Base-by-base conservation (phyloP, 352 stramenopile species). In the Globisporangium ultimum region DNA sequence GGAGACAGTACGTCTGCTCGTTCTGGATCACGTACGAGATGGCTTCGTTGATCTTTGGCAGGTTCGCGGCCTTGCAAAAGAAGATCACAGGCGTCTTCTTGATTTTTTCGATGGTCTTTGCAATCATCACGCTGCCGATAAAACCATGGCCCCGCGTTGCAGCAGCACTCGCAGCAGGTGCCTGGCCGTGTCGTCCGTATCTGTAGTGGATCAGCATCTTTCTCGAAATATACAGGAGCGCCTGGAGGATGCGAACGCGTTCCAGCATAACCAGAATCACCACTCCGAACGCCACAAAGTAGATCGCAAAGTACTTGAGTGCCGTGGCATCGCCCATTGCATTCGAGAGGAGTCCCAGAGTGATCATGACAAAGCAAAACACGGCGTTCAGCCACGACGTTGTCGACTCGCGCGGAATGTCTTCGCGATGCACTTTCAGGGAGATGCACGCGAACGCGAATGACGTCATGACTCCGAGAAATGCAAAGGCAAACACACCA, bases 401-500 rank as follows among this genome's bases (percentile, higher is more conserved):
- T n/a, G 75, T 66, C 15, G 87, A 73, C 20, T 89, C 78, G 12
- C 87, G 70, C 0, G 84, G 86, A 40, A 95, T 81, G 24, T 43
- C 38, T 4, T 56, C 38, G 9, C 88, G 71, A 48, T 88, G 81
- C 18, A 94, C 48, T 66, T 97, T 97, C 24, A 97, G 76, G n/a
- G 96, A 43, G 15, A 97, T 66, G 58, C 86, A 95, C 34, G 84
- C 89, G 11, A 83, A 65, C 9, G 69, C 77, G 61, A 97, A 97
- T 21, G 93, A 89, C 12, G 70, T 62, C 67, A 97, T 82, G 6
- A 97, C 83, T 9, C 68, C 78, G 1, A 97, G 60, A 61, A 97
- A 97, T 8, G 89, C 84, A 32, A 95, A 88, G 4, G 80, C 88
- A 60, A 97, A 97, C 10, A 97, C 89, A 13, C 88, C 87, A 2